Base-by-base conservation (phyloP, 345 rosid species). In the Orychophragmus violaceus region DNA sequence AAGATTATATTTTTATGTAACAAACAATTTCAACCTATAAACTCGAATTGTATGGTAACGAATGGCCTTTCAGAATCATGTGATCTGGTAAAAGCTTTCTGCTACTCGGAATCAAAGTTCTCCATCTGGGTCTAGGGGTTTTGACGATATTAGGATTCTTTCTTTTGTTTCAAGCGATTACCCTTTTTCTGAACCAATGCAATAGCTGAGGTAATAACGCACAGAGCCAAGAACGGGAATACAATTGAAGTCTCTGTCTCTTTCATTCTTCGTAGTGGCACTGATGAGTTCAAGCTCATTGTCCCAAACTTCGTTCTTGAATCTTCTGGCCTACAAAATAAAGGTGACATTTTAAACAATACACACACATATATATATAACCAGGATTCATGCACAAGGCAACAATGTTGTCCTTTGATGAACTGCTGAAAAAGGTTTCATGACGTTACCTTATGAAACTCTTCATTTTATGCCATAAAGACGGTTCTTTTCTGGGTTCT, bases 241-340 rank as follows among this genome's bases (percentile, higher is more conserved):
- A 59, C 29, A 19, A 63, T 36, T 0, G 80, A 57, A 36, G 71
- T 66, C 48, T 75, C 78, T 28, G 83, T 67, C 64, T 66, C 81
- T 59, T 62, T 62, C 58, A 30, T 33, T 3, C 58, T 68, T 76
- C 68, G 54, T 45, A 64, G 57, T 14, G 76, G 49, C 30, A 68
- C 29, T 51, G 86, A 60, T 19, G 81, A 55, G 48, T 42, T 74
- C 61, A 80, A 27, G 36, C 77, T 75, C 49, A 81, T 42, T 6
- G 96, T 80, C 36, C 96, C 91, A 59, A 87, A 88, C 76, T 85
- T 68, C 33, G 86, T 84, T 64, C 68, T 59, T 30, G 95, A 76
- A 41, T 75, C 69, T 66, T 69, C 79, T 68, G 41, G 66, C 78
- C 94, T 86, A 89, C 74, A 57, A 42, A 21, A 10, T 58, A 5